Base-by-base conservation (phyloP, 306 rosid genomes). In the Prunus mongolica region DNA sequence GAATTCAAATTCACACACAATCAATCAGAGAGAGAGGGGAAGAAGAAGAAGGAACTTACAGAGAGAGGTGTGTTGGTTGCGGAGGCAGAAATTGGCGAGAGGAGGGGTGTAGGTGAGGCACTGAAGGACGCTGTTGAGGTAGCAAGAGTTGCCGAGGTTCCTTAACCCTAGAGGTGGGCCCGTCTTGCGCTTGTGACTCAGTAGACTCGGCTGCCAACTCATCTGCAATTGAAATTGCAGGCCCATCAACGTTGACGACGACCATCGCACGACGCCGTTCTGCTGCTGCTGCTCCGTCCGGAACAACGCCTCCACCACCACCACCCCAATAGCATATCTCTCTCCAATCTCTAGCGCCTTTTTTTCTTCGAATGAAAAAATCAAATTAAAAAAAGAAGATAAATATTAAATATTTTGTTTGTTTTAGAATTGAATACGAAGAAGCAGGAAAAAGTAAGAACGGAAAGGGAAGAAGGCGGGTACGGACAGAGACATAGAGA, bases 41-140 rank as follows among this genome's bases (percentile, higher is more conserved):
- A 51, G 65, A 56, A 47, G 24, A 16, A 49, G 28, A 15, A 8
- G 24, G 24, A 16, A 20, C 78, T 30, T 73, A 90, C 99, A 96
- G 78, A 85, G 88, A 7, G 93, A 84, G 12, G 99, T 88, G 86
- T 96, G 99, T 55, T 79, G 96, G 24, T 72, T 80, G 12, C 86
- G 91, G 72, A 96, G 99, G 73, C 98, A 96, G 97, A 92, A 96
- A 91, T 96, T 96, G 86, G 99, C 99, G 67, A 96, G 99, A 51
- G 99, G 99, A 72, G 99, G 98, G 50, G 99, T 96, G 80, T 89
- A 92, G 75, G 99, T 96, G 82, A 96, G 99, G 77, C 99, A 96
- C 92, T 96, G 99, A 50, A 96, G 93, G 57, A 96, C 99, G 97
- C 96, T 89, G 87, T 96, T 96, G 93, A 96, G 93, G 82, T 96